These are phyloP conservation scores for Houttuynia cordata DNA, from an alignment of 164 flowering plant species.

Conservation along the genomic window DNA sequence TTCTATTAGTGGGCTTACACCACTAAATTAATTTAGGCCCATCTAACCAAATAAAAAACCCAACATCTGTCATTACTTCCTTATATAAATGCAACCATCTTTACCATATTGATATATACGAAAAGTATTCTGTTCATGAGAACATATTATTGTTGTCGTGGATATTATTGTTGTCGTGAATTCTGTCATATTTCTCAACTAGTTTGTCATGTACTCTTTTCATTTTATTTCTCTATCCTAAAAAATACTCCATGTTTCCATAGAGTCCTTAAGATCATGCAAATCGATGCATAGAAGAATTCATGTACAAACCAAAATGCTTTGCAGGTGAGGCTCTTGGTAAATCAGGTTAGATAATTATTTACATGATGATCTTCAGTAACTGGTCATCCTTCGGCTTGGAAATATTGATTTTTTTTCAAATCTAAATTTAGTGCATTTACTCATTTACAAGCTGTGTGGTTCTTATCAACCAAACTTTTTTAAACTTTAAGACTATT, in stretches of 20 bases:
- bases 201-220: neutral
- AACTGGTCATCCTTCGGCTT: neutral
- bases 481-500: too few species aligned
- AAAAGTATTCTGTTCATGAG: neutral
- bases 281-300: slow-evolving; percentile 65
- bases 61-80: neutral
- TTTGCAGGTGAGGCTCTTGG: slow-evolving; percentile 43
- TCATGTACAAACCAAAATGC: slow-evolving; percentile 49
- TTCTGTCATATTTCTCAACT: neutral
- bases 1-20: too few species aligned
- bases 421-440: too few species aligned
- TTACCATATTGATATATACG: neutral
- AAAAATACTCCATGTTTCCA: slow-evolving; percentile 4
- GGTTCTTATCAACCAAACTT: too few species aligned
- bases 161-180: neutral
- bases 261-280: slow-evolving; percentile 92
- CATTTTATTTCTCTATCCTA: neutral
- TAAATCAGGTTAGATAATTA: slow-evolving; percentile 54
- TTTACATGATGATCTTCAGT: neutral
- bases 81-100: neutral
- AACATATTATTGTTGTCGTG: neutral
- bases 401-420: neutral
- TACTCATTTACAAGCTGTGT: too few species aligned
- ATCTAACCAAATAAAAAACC: too few species aligned
- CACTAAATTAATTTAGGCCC: too few species aligned